These are phyloP conservation scores for Tylopilus subfusipes DNA, from an alignment of 768 basidiomycete genomes.

Conservation along the genomic window DNA sequence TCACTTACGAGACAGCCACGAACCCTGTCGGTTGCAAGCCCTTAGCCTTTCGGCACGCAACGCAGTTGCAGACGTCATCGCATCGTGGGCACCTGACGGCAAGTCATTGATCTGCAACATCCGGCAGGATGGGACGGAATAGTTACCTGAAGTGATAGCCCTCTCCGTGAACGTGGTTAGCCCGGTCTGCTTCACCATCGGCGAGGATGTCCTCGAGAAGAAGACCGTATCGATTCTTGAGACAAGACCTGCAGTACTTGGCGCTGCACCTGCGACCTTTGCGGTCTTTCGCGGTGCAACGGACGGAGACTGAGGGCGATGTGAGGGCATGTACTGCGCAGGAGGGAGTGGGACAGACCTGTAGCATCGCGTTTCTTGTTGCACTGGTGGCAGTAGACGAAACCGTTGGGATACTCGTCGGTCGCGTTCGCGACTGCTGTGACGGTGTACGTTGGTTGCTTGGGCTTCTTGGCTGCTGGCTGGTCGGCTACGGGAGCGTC, in stretches of 20 bases:
- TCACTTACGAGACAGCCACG: conserved; percentile 15
- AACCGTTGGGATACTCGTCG: conserved; percentile 36
- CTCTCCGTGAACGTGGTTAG: conserved; percentile 28
- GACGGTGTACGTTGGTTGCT: conserved; percentile 28
- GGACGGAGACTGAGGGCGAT: conserved; percentile 29
- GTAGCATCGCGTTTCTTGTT: conserved; percentile 52
- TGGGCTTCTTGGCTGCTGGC: conserved; percentile 20
- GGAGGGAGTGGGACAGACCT: conserved; percentile 36
- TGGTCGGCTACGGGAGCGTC: conserved; percentile 15
- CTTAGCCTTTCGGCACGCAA: conserved; percentile 58
- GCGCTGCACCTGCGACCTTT: conserved; percentile 45
- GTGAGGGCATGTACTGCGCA: conserved; percentile 5
- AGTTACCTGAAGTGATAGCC: conserved; percentile 54
- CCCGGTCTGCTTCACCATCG: conserved; percentile 29
- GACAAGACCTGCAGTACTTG: conserved; percentile 63
- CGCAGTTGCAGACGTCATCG: conserved; percentile 63
- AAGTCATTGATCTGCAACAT: conserved; percentile 14
- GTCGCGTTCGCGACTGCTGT: conserved; percentile 16
- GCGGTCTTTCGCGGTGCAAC: conserved; percentile 35
- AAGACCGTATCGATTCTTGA: conserved; percentile 62
- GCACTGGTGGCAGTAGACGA: conserved; percentile 71
- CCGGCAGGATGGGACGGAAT: conserved; percentile 3
- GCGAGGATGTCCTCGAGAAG: conserved; percentile 41
- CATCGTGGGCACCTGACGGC: conserved; percentile 64
- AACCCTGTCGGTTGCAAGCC: conserved; percentile 62